Conservation (phyloP, 2,329 filamentous ascomycete genomes). For the Dactylellina parvicollis region DNA sequence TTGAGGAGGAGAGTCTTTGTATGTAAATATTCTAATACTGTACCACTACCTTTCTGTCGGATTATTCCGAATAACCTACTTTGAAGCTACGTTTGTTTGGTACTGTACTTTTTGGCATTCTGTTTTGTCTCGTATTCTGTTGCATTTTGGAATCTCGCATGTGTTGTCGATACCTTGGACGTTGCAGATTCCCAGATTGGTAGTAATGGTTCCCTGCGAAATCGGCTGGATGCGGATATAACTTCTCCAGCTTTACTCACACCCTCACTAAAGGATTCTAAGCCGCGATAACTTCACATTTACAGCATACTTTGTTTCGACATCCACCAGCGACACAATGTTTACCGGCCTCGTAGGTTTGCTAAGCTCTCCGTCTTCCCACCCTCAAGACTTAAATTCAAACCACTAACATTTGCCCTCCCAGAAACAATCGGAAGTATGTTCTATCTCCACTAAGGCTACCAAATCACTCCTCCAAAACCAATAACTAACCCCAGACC, state of each 20-base stretch:
- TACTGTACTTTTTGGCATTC: too few relatives aligned
- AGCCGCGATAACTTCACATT: background rate
- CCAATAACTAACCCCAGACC: background rate
- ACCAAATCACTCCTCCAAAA: background rate
- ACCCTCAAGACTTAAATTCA: background rate
- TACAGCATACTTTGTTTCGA: too few relatives aligned
- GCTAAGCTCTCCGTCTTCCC: conserved; percentile 1
- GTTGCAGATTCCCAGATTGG: background rate
- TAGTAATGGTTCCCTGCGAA: background rate
- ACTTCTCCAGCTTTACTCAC: background rate
- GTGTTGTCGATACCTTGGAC: background rate
- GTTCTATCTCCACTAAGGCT: background rate
- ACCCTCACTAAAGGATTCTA: background rate
- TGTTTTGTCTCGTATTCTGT: background rate
- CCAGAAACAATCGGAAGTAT: conserved; percentile 47
- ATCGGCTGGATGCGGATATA: conserved; percentile 7
- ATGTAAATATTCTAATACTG: too few relatives aligned
- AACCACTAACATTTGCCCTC: background rate
- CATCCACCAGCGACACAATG: conserved; percentile 18
- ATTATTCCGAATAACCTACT: too few relatives aligned
- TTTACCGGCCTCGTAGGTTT: conserved; percentile 52
- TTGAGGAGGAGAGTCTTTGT: too few relatives aligned
- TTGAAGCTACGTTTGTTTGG: too few relatives aligned
- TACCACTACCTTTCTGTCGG: too few relatives aligned
- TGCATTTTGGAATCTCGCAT: background rate